These are phyloP conservation scores for Cystobasidium slooffiae DNA, from an alignment of 1,284 basidiomycete species.

Conservation along the genomic window DNA sequence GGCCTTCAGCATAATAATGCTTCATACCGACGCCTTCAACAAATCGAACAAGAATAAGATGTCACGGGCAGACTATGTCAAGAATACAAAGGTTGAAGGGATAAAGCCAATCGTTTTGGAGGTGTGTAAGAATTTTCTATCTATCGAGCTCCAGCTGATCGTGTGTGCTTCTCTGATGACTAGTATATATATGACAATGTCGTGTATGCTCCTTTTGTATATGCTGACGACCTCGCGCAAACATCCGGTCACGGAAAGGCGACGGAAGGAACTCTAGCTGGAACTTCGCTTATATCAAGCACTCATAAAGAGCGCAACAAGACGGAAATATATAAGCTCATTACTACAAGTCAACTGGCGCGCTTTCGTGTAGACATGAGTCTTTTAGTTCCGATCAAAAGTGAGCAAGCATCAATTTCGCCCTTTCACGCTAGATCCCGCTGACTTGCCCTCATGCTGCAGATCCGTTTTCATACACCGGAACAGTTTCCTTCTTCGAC, in stretches of 20 bases:
- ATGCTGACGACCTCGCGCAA: slow-evolving; percentile 77
- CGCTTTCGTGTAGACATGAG: slow-evolving; percentile 78
- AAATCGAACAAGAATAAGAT: slow-evolving; percentile 97
- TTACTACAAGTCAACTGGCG: slow-evolving; percentile 73
- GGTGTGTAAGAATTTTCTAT: slow-evolving; percentile 60
- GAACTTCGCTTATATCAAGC: background rate
- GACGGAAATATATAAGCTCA: slow-evolving; percentile 92
- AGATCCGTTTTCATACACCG: slow-evolving; percentile 77
- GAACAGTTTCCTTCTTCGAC: slow-evolving; percentile 68
- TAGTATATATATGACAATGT: slow-evolving; percentile 97
- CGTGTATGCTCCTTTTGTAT: slow-evolving; percentile 91
- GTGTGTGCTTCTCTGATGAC: background rate
- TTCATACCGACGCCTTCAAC: slow-evolving; percentile 96
- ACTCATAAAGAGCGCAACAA: slow-evolving; percentile 57
- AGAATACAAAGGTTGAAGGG: slow-evolving; percentile 87
- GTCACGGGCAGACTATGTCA: slow-evolving; percentile 85
- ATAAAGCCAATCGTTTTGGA: slow-evolving; percentile 82
- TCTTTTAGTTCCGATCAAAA: slow-evolving; percentile 61
- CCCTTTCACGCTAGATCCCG: slow-evolving; percentile 48
- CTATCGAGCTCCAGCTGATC: background rate
- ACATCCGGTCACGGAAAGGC: background rate
- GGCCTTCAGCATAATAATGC: slow-evolving; percentile 97
- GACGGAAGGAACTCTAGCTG: background rate
- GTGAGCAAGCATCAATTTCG: slow-evolving; percentile 10
- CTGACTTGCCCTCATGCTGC: slow-evolving; percentile 48